Evolutionary conservation across 2,329 filamentous ascomycete genomes (phyloP), one percentile per base, ranked within the genome.

Genomic region (Pestalotiopsis sp.): DNA sequence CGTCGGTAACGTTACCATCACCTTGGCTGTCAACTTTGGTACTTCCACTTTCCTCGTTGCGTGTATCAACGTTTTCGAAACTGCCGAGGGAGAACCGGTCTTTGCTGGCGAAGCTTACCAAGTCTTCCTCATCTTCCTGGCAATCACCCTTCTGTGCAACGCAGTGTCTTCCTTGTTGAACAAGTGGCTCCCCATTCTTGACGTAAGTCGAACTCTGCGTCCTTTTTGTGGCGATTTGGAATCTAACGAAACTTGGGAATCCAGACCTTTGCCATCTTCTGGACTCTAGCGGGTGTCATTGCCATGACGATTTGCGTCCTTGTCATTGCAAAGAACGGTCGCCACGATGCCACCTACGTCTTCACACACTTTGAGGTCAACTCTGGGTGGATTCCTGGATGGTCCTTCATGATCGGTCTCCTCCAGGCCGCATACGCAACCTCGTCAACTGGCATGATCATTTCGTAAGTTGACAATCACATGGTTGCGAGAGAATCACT

Each of bases 1-100:
- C 20, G 89, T 94, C 65, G 93, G 93, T 69, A 94, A 94, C 81
- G 91, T 94, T 78, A 94, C 91, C 72, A 95, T 95, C 73, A 94
- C 92, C 0, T 84, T 94, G n/a, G 88, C 91, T n/a, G 92, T 94
- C 77, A 93, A 93, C 82, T 94, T 94, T 74, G 92, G 91, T 6
- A 94, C 92, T 3, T 92, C 90, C 0, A 88, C 94, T 72, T 86
- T 89, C 78, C 79, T 88, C 69, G 83, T 87, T 68, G 84, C 82
- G 14, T 87, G 85, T 75, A 76, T 89, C 78, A 87, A 88, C 69
- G 84, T 89, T 45, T 89, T 89, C 69, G 81, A 86, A 67, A 78
- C 79, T 2, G 77, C 80, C 45, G 78, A 80, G 5, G 85, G 83
- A 58, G 77, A 79, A 12, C 81, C 77, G 12, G 76, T 89, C 69